Evolutionary conservation across 352 stramenopile genomes (phyloP), one percentile per base, ranked within the genome.

Genomic region (Globisporangium radiosum): DNA sequence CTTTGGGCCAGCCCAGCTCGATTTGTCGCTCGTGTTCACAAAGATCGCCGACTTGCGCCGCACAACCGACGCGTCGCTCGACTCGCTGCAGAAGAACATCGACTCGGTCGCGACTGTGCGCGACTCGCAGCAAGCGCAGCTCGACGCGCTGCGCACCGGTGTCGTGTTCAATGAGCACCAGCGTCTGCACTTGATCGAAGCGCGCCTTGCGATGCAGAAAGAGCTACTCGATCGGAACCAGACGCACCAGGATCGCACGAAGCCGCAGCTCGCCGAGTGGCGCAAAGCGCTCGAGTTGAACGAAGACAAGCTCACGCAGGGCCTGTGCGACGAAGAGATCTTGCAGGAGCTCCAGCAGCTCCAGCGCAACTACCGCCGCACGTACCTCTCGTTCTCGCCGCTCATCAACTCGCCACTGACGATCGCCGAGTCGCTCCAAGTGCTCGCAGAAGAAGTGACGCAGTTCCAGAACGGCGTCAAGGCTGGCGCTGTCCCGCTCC

Each of bases 11-110:
- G 58, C 60, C 0, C 75, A 83, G 53, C 68, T 89, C 1, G 81
- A 91, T 70, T 59, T 93, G 36, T 93, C 83, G 47, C 65, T 93
- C 17, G 81, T 93, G 47, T 93, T 93, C 56, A 84, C 81, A 15
- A 91, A 89, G 54, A 82, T 91, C 54, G 72, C 81, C 0, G 83
- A 91, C 40, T 55, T 93, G 57, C 75, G 79, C 0, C 72, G 80
- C 15, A 68, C 74, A 7, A 89, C 79, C 5, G 75, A 88, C 60
- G 74, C 73, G 2, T 85, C 79, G 2, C 58, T 90, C 7, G 78
- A 75, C 15, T 69, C 73, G 11, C 66, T 90, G 33, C 73, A 86
- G 47, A 63, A 79, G 58, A 75, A 65, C 44, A 70, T 93, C 19
- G 68, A 73, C 13, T 66, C 70, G 13, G 58, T 83, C 8, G 67